phyloP scores from a whole-genome alignment of 306 rosid species.

The Crataegus laevigata region DNA sequence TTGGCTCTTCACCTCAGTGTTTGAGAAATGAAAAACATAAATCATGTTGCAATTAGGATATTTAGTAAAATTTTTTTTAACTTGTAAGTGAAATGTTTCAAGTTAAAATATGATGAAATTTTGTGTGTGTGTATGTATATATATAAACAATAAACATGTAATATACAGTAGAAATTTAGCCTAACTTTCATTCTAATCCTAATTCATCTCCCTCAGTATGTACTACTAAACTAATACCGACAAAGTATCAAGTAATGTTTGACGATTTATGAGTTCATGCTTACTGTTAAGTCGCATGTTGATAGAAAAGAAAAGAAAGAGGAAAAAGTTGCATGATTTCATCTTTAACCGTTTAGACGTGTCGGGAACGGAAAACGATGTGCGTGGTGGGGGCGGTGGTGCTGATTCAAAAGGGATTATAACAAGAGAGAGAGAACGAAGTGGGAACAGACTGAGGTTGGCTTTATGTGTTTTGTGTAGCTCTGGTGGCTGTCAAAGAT shows the following conservation, averaged over 20 bases:
- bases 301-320: neutral
- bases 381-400: constrained; percentile 43
- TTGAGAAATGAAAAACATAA: neutral
- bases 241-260: neutral
- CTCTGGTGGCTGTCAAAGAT: constrained; percentile 71
- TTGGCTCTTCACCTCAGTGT: neutral
- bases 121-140: too few relatives aligned
- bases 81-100: too few relatives aligned
- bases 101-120: too few relatives aligned
- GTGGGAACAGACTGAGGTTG: constrained; percentile 67
- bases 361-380: constrained; percentile 20
- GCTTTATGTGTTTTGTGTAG: constrained; percentile 55
- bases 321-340: neutral
- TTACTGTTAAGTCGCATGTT: neutral
- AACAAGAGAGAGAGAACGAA: constrained; percentile 1
- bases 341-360: constrained; percentile 7
- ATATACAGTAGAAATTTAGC: neutral
- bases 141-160: neutral
- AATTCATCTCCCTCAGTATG: too few relatives aligned
- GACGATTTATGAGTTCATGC: neutral
- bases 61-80: too few relatives aligned
- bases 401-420: constrained; percentile 60
- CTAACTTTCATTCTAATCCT: neutral
- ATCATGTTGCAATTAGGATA: neutral
- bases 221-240: too few relatives aligned